Conservation (phyloP, 1,284 basidiomycete genomes). For the Tilletia walkeri region DNA sequence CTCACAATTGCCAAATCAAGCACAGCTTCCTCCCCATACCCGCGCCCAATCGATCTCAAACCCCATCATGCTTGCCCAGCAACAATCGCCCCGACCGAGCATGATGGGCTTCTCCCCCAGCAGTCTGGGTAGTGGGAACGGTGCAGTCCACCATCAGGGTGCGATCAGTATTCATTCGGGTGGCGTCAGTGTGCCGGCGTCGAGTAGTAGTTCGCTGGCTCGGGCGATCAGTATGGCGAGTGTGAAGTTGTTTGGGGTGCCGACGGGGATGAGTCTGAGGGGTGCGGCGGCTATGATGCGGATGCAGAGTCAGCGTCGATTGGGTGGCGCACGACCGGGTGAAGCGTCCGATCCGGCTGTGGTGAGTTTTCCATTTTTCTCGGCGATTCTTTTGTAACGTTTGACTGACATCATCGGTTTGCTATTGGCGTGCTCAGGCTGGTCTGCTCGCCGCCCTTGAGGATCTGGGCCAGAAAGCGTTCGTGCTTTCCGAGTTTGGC, state of each 20-base stretch:
- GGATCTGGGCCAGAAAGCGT: conserved; percentile 90
- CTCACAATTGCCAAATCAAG: conserved; percentile 20
- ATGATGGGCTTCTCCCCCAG: conserved; percentile 13
- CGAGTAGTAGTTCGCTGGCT: conserved; percentile 58
- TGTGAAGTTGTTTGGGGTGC: conserved; percentile 80
- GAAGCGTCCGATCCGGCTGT: conserved; percentile 29
- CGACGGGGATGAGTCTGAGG: conserved; percentile 55
- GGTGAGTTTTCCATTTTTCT: neutral
- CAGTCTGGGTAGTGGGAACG: conserved; percentile 3
- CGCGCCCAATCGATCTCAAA: conserved; percentile 5
- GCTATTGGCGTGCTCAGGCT: conserved; percentile 62
- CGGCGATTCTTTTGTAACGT: neutral
- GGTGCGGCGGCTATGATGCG: conserved; percentile 43
- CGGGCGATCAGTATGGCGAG: conserved; percentile 82
- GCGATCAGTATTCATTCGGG: neutral
- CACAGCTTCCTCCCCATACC: neutral
- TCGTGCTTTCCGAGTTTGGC: conserved; percentile 85
- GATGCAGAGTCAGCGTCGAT: conserved; percentile 47
- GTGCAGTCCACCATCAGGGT: neutral
- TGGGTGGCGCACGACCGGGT: conserved; percentile 29
- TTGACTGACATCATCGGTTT: no score
- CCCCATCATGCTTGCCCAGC: neutral
- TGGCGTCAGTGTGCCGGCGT: neutral
- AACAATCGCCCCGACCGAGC: neutral
- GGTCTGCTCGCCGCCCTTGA: conserved; percentile 73